Conservation (phyloP, 2,329 filamentous ascomycete genomes). For the Ceratocystis lukuohia region DNA sequence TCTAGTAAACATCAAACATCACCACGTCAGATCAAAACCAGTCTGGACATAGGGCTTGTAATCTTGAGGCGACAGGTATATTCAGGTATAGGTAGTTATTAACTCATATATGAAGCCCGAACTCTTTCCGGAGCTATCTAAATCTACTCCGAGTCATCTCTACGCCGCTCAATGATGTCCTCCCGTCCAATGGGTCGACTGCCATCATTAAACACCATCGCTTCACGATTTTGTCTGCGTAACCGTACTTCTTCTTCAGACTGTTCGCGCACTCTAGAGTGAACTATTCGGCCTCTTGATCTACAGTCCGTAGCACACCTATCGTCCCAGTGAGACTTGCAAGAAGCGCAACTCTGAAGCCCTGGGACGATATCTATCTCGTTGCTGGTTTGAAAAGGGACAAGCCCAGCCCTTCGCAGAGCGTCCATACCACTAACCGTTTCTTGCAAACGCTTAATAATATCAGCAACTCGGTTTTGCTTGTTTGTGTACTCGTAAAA, state of each 20-base stretch:
- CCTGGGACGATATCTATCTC: background rate
- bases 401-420: slow-evolving; percentile 37
- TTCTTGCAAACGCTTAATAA: slow-evolving; percentile 36
- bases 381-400: slow-evolving; percentile 25
- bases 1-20: background rate
- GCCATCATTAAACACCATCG: slow-evolving; percentile 84
- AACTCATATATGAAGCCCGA: background rate
- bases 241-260: slow-evolving; percentile 56
- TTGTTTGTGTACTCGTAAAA: slow-evolving; percentile 38
- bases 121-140: background rate
- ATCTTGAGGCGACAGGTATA: no score
- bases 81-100: no score
- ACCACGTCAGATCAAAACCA: background rate
- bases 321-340: slow-evolving; percentile 19
- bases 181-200: slow-evolving; percentile 56
- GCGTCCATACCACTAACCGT: slow-evolving; percentile 39
- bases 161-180: slow-evolving; percentile 58
- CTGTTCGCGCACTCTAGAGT: slow-evolving; percentile 34
- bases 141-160: slow-evolving; percentile 3
- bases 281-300: slow-evolving; percentile 23
- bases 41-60: background rate
- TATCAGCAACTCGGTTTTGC: slow-evolving; percentile 34
- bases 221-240: slow-evolving; percentile 65
- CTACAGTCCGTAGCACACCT: slow-evolving; percentile 10
- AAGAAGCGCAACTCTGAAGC: background rate